These are phyloP conservation scores for Paralagenidium karlingii DNA, from an alignment of 352 stramenopile species.

Conservation along the genomic window DNA sequence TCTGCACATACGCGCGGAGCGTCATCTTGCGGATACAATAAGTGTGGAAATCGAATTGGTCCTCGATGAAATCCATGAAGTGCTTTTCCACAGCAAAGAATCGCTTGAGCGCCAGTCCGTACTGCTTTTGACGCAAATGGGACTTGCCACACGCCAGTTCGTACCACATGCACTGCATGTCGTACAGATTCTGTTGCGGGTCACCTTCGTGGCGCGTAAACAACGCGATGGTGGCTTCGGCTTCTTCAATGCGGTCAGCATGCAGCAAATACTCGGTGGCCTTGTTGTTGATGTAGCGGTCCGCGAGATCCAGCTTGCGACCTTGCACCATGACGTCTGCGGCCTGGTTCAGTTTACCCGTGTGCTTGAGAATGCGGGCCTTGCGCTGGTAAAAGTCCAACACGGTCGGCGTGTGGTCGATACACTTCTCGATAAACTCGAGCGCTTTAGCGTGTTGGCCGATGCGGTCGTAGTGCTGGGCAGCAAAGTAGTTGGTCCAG, in stretches of 20 bases:
- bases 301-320: conserved; percentile 90
- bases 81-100: conserved; percentile 94
- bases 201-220: conserved; percentile 97
- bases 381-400: conserved; percentile 94
- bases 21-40: conserved; percentile 99
- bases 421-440: conserved; percentile 86
- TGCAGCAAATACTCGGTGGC: conserved; percentile 95
- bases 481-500: conserved; percentile 88
- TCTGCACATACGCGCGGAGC: conserved; percentile 90
- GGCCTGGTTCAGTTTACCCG: conserved; percentile 83
- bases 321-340: conserved; percentile 87
- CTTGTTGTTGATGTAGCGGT: conserved; percentile 99
- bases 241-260: conserved; percentile 86
- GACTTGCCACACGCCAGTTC: conserved; percentile 84
- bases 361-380: conserved; percentile 88
- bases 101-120: conserved; percentile 88
- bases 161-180: conserved; percentile 99
- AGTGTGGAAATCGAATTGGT: conserved; percentile 99
- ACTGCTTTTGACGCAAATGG: conserved; percentile 45
- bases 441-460: conserved; percentile 82
- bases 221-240: conserved; percentile 89
- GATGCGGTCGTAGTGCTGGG: conserved; percentile 88
- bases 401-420: conserved; percentile 81
- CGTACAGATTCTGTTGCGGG: conserved; percentile 92
- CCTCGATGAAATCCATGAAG: conserved; percentile 95